Percentiles rank a stretch among this genome's conserved stretches.
These are phyloP conservation scores for Sclerotinia nivalis DNA, from an alignment of 2,329 filamentous ascomycete species.

Conservation along the genomic window DNA sequence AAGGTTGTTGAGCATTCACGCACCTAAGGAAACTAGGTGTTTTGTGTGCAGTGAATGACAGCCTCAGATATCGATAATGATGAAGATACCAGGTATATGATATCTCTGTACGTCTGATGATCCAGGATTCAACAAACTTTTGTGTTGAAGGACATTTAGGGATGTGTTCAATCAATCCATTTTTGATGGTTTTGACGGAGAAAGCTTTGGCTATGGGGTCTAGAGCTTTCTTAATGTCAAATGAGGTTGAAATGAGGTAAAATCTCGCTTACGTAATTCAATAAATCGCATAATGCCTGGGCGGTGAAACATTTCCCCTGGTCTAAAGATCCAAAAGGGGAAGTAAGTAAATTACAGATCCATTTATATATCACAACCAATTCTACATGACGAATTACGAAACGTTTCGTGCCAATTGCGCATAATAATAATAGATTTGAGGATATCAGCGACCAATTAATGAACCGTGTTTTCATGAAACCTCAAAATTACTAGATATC, in stretches of 20 bases:
- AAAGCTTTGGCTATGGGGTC: constrained; percentile 10
- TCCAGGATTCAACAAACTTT: not conserved
- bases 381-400: constrained; percentile 17
- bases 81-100: not conserved
- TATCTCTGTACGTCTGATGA: not conserved
- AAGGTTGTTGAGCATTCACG: not conserved
- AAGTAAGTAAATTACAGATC: constrained; percentile 22
- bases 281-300: not conserved
- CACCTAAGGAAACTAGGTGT: not conserved
- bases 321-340: constrained; percentile 12
- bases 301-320: not conserved
- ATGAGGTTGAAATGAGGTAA: constrained; percentile 17
- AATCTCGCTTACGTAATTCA: constrained; percentile 14
- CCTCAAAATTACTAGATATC: constrained; percentile 10
- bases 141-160: not conserved
- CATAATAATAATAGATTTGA: constrained; percentile 3
- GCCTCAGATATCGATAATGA: not conserved
- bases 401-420: constrained; percentile 2
- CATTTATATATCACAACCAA: constrained; percentile 23
- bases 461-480: constrained; percentile 14
- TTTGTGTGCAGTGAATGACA: not conserved
- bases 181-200: constrained; percentile 1
- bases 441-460: constrained; percentile 13
- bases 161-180: not conserved
- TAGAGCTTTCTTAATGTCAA: constrained; percentile 17